Conservation (phyloP, 345 rosid genomes). For the Carallia brachiata region DNA sequence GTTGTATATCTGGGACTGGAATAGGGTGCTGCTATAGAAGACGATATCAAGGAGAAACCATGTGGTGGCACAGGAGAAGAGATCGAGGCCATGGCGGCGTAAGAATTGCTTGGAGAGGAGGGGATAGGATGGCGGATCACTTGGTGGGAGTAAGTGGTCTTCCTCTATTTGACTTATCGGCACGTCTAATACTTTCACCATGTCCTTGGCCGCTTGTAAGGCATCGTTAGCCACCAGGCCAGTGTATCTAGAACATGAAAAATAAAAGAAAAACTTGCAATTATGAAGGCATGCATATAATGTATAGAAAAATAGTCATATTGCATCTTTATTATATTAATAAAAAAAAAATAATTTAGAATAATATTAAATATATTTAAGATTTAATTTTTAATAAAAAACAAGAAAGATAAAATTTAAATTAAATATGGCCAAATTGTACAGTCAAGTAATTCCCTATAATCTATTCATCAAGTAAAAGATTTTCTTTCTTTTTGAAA, state of each 20-base stretch:
- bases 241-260: slow-evolving; percentile 45
- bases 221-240: slow-evolving; percentile 70
- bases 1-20: slow-evolving; percentile 52
- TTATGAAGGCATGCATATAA: too few species aligned
- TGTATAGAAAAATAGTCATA: too few species aligned
- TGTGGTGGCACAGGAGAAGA: slow-evolving; percentile 49
- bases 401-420: too few species aligned
- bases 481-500: too few species aligned
- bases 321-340: too few species aligned
- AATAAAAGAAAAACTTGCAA: background rate
- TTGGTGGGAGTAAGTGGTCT: slow-evolving; percentile 29
- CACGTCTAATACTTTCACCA: slow-evolving; percentile 54
- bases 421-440: too few species aligned
- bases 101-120: slow-evolving; percentile 61
- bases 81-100: slow-evolving; percentile 60
- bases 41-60: slow-evolving; percentile 74
- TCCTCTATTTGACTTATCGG: slow-evolving; percentile 46
- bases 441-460: too few species aligned
- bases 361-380: too few species aligned
- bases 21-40: slow-evolving; percentile 65
- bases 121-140: slow-evolving; percentile 29
- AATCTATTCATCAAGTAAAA: too few species aligned
- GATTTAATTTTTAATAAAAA: too few species aligned
- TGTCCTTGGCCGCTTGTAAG: slow-evolving; percentile 65
- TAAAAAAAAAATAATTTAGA: too few species aligned